Evolutionary conservation across 1,284 basidiomycete genomes (phyloP).

Genomic region (Fomitopsis betulina): DNA sequence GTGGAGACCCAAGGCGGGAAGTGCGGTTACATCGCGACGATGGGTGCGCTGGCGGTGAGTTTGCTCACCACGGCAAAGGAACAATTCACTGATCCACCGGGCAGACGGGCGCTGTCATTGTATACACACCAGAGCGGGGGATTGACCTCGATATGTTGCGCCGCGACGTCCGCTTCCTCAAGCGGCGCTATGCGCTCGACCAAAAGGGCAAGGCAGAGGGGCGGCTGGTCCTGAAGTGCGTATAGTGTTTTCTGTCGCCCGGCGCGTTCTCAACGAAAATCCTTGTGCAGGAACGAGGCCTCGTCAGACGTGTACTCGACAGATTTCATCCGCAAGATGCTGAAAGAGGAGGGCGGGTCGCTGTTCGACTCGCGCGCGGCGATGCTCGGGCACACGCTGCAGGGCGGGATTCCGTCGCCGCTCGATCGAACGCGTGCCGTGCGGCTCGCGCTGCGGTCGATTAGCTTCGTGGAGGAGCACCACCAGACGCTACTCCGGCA

Average conservation of each 20-base stretch:
- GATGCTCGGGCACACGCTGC: slow-evolving; percentile 92
- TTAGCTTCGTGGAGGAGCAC: slow-evolving; percentile 90
- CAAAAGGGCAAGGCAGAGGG: slow-evolving; percentile 89
- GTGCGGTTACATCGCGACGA: slow-evolving; percentile 92
- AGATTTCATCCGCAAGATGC: slow-evolving; percentile 89
- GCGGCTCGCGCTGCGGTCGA: slow-evolving; percentile 87
- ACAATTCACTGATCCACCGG: neutral
- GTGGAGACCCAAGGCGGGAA: slow-evolving; percentile 98
- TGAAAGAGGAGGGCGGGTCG: slow-evolving; percentile 87
- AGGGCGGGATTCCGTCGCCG: slow-evolving; percentile 93
- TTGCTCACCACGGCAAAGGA: neutral
- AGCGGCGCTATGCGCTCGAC: slow-evolving; percentile 83
- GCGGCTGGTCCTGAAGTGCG: slow-evolving; percentile 84
- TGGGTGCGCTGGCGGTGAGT: slow-evolving; percentile 92
- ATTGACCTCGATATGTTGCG: slow-evolving; percentile 81
- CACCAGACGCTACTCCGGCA: slow-evolving; percentile 49
- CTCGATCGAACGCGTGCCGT: slow-evolving; percentile 90
- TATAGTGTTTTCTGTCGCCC: neutral
- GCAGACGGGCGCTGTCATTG: slow-evolving; percentile 85
- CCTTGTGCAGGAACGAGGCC: slow-evolving; percentile 68
- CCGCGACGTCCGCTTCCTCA: slow-evolving; percentile 87
- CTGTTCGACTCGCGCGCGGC: slow-evolving; percentile 96
- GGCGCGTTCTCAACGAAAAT: neutral
- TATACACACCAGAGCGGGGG: slow-evolving; percentile 93
- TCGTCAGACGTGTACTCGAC: slow-evolving; percentile 90